Conservation (phyloP, 2,329 filamentous ascomycete genomes). For the Phialocephala sp. region DNA sequence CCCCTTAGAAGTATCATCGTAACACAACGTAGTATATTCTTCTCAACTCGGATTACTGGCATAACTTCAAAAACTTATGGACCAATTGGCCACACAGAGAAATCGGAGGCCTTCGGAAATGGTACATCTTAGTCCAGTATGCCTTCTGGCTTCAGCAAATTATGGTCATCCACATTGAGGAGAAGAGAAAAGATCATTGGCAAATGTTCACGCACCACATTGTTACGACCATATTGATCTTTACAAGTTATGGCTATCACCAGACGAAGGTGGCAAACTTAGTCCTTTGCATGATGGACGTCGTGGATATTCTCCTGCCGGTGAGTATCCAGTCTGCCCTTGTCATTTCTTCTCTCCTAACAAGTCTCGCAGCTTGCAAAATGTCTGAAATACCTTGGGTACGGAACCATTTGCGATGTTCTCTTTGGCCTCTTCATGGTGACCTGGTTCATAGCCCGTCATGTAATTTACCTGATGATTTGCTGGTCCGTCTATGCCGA, state of each 20-base stretch:
- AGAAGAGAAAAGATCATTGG: slow-evolving; percentile 90
- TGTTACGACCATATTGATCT: slow-evolving; percentile 82
- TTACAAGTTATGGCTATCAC: slow-evolving; percentile 83
- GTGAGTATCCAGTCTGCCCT: slow-evolving; percentile 56
- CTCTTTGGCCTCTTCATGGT: slow-evolving; percentile 86
- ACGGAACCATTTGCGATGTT: slow-evolving; percentile 76
- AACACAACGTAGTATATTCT: slow-evolving; percentile 72
- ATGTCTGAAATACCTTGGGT: slow-evolving; percentile 88
- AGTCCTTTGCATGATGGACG: slow-evolving; percentile 90
- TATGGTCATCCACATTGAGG: slow-evolving; percentile 91
- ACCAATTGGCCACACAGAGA: slow-evolving; percentile 82
- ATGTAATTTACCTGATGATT: slow-evolving; percentile 78
- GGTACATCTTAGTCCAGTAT: slow-evolving; percentile 88
- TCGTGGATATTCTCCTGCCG: slow-evolving; percentile 86
- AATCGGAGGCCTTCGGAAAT: slow-evolving; percentile 76
- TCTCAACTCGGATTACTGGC: slow-evolving; percentile 76
- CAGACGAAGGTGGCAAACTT: slow-evolving; percentile 87
- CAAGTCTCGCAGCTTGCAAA: slow-evolving; percentile 73
- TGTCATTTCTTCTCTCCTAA: slow-evolving; percentile 3
- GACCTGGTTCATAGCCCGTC: slow-evolving; percentile 82
- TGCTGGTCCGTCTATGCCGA: slow-evolving; percentile 83
- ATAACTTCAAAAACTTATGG: slow-evolving; percentile 82
- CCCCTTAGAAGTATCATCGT: slow-evolving; percentile 22
- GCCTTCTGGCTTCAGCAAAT: slow-evolving; percentile 96
- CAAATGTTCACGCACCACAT: slow-evolving; percentile 97